Base-by-base conservation (phyloP, 495 filamentous ascomycete species). In the Penicillium roqueforti region DNA sequence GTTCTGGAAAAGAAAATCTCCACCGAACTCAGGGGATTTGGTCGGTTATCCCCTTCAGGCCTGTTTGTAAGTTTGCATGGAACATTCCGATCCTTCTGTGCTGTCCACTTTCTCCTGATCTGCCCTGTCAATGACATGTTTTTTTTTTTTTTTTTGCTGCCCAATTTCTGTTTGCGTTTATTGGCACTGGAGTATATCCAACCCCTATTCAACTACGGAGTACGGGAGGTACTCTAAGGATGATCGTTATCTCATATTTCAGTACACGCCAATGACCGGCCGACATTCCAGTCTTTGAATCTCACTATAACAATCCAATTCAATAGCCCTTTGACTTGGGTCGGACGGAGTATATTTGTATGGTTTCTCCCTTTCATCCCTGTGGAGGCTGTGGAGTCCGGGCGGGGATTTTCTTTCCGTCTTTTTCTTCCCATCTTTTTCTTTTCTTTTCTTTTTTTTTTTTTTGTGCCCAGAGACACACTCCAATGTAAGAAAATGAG, bases 11-110 rank as follows among this genome's bases (percentile, higher is more conserved):
- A 28, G 47, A 54, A 40, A 28, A 22, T 26, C 29, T 34, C 52
- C 42, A 38, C 52, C 13, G 20, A 31, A 40, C 52, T 46, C 42
- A 54, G 34, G 42, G 52, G 52, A 40, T 55, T 34, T 19, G 50
- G 50, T 59, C 25, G 41, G 55, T 59, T 57, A 26, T 37, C 59
- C 59, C n/a, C 25, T 59, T 59, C 37, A 48, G 58, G 56, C 20
- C 51, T 54, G 59, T 63, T 59, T 54, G 55, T 26, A 23, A 48
- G 32, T 34, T 45, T n/a, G 22, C 29, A 36, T 37, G 46, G 46
- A 48, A 48, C 32, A 48, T 48, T 48, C 32, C 13, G 32, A 48
- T 48, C 46, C 42, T 45, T 45, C 42, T 14, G 22, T 26, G 23
- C 23, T 43, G 41, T 26, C 41, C 45, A 36, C 28, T 47, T 51